Evolutionary conservation across 768 basidiomycete genomes (phyloP).

Genomic region (Rhodocollybia butyracea): DNA sequence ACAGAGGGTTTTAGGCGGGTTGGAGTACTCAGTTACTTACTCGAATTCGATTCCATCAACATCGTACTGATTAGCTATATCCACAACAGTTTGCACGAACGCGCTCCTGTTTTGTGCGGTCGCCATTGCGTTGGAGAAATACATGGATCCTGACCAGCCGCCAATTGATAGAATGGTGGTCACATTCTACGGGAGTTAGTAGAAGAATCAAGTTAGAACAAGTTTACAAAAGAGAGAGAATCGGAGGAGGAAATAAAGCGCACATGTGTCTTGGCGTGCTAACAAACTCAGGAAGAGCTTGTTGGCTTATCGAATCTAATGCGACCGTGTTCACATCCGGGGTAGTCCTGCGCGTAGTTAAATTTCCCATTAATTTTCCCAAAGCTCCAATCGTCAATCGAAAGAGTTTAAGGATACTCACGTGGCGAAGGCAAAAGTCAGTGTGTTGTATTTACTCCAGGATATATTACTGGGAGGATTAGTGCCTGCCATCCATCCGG

Average conservation of each 20-base stretch:
- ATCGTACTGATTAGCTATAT: slow-evolving; percentile 43
- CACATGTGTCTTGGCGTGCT: slow-evolving; percentile 7
- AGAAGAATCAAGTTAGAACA: neutral
- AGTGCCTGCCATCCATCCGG: slow-evolving; percentile 44
- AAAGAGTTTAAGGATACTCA: slow-evolving; percentile 18
- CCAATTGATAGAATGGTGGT: slow-evolving; percentile 2
- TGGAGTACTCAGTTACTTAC: slow-evolving; percentile 30
- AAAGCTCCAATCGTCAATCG: neutral
- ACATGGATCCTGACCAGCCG: slow-evolving; percentile 41
- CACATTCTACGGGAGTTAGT: neutral
- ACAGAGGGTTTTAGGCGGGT: neutral
- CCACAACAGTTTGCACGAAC: slow-evolving; percentile 52
- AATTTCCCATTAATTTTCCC: neutral
- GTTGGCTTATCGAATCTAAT: slow-evolving; percentile 6
- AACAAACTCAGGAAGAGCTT: slow-evolving; percentile 10
- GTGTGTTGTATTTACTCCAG: slow-evolving; percentile 51
- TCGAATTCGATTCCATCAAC: slow-evolving; percentile 71
- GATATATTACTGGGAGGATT: slow-evolving; percentile 42
- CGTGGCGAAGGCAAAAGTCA: slow-evolving; percentile 52
- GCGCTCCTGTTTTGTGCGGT: slow-evolving; percentile 52
- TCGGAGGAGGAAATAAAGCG: neutral
- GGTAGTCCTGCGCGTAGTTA: neutral
- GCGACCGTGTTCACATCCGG: slow-evolving; percentile 4
- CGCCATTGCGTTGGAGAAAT: slow-evolving; percentile 58
- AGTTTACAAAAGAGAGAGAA: neutral